Conservation (phyloP, 305 asterid species). For the Rubia peregrina region DNA sequence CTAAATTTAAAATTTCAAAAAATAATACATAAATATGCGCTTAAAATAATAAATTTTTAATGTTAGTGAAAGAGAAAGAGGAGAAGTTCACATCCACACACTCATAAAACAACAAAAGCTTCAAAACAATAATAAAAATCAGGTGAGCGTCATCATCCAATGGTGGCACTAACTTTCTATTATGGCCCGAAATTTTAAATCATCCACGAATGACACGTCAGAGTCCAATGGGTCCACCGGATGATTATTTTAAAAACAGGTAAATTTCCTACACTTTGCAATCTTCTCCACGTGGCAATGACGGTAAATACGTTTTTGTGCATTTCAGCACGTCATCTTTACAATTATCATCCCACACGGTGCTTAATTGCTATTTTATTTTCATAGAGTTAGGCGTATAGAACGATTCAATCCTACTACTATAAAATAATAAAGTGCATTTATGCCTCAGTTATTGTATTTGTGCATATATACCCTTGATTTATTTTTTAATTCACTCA, state of each 20-base stretch:
- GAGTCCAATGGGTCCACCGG: neutral
- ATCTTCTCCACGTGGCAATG: neutral
- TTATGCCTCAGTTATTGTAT: too few relatives aligned
- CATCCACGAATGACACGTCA: conserved; percentile 1
- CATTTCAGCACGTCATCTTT: neutral
- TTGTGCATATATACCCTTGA: too few relatives aligned
- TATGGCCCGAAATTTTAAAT: neutral
- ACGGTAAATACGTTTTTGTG: neutral
- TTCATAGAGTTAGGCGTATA: neutral
- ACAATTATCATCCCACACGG: neutral
- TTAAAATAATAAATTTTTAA: neutral
- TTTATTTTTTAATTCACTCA: too few relatives aligned
- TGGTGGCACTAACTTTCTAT: neutral
- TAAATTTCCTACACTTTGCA: too few relatives aligned
- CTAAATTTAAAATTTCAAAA: too few relatives aligned
- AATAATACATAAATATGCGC: too few relatives aligned
- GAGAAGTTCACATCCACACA: neutral
- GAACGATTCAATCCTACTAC: too few relatives aligned
- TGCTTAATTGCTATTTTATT: neutral
- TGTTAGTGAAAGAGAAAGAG: neutral
- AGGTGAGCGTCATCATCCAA: conserved; percentile 2
- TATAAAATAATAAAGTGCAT: too few relatives aligned
- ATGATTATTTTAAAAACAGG: neutral
- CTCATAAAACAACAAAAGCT: neutral
- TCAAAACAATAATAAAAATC: neutral